Evolutionary conservation across 75 land plant genomes (phyloP), one percentile per base, ranked within the genome.

Genomic region (Pseudotsuga menziesii): DNA sequence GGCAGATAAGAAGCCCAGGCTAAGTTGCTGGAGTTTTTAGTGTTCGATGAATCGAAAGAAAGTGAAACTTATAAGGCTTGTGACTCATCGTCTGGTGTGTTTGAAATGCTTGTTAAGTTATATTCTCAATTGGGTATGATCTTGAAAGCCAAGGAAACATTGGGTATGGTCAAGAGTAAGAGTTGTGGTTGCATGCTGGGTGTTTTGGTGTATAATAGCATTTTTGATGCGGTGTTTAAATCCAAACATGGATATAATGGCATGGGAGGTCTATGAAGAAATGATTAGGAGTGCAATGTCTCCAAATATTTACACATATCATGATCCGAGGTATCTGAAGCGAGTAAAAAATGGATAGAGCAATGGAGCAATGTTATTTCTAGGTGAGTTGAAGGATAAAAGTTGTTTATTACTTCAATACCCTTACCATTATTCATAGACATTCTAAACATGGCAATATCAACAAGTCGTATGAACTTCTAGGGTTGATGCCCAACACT

Each of bases 391-490:
- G 98, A 61, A 66, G 59, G 75, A 59, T 14, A 76, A 80, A 17
- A 85, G 92, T 0, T 84, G 91, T 79, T 74, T 80, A 85, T 91
- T 59, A 90, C 89, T 22, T 62, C 76, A 90, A 88, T 60, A 93
- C 90, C 7, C 36, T 93, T 16, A 82, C 90, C 29, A 82, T n/a
- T n/a, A n/a, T n/a, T n/a, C n/a, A 85, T 82, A 88, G 71, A 0
- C 82, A 83, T 73, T 91, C 88, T 78, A 90, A 87, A 76, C 15
- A 60, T 35, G 81, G 88, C 55, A 85, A 67, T 74, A 74, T 87
- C 48, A 81, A 85, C 35, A 80, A 93, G 39, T 91, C 89, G 0
- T 66, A 76, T 52, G 61, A 60, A 72, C 61, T 93, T 55, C 58
- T 93, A 61, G 83, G 84, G 36, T 36, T 86, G 32, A 44, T 71